Conservation (phyloP, 2,329 filamentous ascomycete genomes). For the Parastagonospora nodorum region DNA sequence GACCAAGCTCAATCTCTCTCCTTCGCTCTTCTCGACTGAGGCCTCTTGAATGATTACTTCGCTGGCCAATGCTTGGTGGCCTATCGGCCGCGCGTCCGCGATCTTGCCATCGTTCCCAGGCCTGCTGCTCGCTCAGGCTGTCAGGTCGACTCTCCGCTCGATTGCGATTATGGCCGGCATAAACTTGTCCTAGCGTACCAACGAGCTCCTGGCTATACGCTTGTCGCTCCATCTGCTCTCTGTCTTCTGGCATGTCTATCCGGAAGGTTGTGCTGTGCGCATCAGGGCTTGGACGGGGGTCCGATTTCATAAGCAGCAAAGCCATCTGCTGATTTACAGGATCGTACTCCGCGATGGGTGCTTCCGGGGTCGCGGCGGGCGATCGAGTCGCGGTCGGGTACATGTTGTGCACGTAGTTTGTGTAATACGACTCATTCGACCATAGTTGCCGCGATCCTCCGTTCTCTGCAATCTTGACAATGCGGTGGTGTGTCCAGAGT, state of each 20-base stretch:
- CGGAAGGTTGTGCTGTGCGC: slow-evolving; percentile 49
- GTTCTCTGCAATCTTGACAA: slow-evolving; percentile 37
- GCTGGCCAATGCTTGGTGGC: slow-evolving; percentile 27
- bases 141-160: slow-evolving; percentile 33
- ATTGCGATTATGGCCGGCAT: slow-evolving; percentile 26
- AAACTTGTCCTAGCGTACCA: slow-evolving; percentile 31
- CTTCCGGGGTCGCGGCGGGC: slow-evolving; percentile 29
- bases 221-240: slow-evolving; percentile 29
- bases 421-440: slow-evolving; percentile 49
- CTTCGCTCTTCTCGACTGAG: slow-evolving; percentile 47
- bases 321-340: slow-evolving; percentile 57
- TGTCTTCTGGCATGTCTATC: slow-evolving; percentile 47
- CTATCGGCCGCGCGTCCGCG: slow-evolving; percentile 35
- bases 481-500: slow-evolving; percentile 50
- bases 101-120: slow-evolving; percentile 37
- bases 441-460: slow-evolving; percentile 30
- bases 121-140: slow-evolving; percentile 35
- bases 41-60: slow-evolving; percentile 38
- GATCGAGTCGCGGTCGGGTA: slow-evolving; percentile 46
- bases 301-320: slow-evolving; percentile 49
- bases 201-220: slow-evolving; percentile 38
- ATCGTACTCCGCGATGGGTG: slow-evolving; percentile 53
- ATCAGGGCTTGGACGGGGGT: slow-evolving; percentile 39
- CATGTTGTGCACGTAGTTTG: slow-evolving; percentile 54
- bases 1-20: slow-evolving; percentile 49